Conservation (phyloP, 805 yeast species). For the Jamesozyma jinghongensis region DNA sequence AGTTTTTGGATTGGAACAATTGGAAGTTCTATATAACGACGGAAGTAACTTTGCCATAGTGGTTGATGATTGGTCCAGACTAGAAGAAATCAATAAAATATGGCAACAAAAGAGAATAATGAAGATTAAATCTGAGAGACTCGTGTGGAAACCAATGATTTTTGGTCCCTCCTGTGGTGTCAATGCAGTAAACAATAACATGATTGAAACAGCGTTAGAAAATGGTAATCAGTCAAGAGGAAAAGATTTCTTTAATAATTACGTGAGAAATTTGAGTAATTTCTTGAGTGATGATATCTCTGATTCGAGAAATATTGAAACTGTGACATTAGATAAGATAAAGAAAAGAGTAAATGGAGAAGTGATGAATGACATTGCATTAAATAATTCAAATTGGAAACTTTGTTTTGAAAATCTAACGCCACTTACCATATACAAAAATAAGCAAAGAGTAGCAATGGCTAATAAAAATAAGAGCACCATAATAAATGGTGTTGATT, state of each 20-base stretch:
- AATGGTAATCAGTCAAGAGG: not conserved
- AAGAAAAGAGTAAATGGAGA: conserved; percentile 29
- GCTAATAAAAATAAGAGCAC: not conserved
- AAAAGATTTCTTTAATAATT: conserved; percentile 32
- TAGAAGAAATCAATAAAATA: conserved; percentile 33
- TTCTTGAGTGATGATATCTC: conserved; percentile 61
- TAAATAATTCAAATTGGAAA: not conserved
- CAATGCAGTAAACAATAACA: conserved; percentile 35
- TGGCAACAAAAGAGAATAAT: conserved; percentile 51
- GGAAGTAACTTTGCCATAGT: conserved; percentile 41
- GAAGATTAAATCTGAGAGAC: conserved; percentile 40
- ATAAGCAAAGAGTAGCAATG: conserved; percentile 5
- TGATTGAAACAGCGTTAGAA: conserved; percentile 2
- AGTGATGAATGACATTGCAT: conserved; percentile 9
- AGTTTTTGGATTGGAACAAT: conserved; percentile 72
- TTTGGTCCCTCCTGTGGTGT: conserved; percentile 83
- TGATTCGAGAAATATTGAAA: conserved; percentile 53
- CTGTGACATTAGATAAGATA: conserved; percentile 36
- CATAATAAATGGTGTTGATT: not conserved
- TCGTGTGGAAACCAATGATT: conserved; percentile 78
- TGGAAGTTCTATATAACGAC: conserved; percentile 43
- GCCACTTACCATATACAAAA: not conserved
- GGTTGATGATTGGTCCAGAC: conserved; percentile 30
- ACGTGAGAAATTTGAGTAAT: conserved; percentile 47
- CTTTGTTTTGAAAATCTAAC: conserved; percentile 1